phyloP scores from a whole-genome alignment of 495 filamentous ascomycete species.

The Thozetella sp. region DNA sequence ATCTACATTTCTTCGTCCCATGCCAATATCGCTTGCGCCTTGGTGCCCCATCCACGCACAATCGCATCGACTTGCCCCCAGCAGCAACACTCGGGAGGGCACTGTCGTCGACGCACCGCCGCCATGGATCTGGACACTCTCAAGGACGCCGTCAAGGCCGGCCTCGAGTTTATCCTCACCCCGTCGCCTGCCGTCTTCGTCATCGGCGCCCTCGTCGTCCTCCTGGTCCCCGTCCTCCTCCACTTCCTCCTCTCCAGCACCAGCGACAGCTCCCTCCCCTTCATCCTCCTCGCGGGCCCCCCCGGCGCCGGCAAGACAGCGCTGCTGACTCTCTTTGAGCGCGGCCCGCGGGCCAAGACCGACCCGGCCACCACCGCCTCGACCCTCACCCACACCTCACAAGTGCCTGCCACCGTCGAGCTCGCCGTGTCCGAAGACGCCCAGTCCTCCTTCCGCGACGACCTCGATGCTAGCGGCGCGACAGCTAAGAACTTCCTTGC shows the following conservation, averaged over 20 bases:
- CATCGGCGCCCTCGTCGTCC: constrained; percentile 66
- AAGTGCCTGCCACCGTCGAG: constrained; percentile 71
- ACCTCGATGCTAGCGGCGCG: constrained; percentile 45
- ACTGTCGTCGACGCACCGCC: not conserved
- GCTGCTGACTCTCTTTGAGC: constrained; percentile 70
- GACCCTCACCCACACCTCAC: constrained; percentile 79
- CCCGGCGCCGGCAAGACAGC: constrained; percentile 87
- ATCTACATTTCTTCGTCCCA: not conserved
- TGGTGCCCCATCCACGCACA: no score
- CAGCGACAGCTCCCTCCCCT: constrained; percentile 69
- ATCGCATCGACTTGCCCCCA: not conserved
- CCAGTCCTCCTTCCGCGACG: constrained; percentile 62
- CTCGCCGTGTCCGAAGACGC: constrained; percentile 67
- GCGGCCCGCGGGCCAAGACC: constrained; percentile 24
- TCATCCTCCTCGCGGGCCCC: constrained; percentile 85
- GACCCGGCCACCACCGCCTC: constrained; percentile 12
- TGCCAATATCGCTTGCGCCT: no score
- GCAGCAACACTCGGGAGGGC: not conserved
- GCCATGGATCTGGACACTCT: constrained; percentile 10
- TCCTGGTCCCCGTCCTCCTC: constrained; percentile 75
- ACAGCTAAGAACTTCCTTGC: constrained; percentile 71
- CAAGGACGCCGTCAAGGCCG: constrained; percentile 20
- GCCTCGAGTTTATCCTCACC: constrained; percentile 46
- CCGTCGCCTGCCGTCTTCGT: constrained; percentile 59
- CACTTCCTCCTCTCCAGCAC: constrained; percentile 74